These are phyloP conservation scores for Shiraia sp. DNA, from an alignment of 2,329 filamentous ascomycete genomes.

Conservation along the genomic window DNA sequence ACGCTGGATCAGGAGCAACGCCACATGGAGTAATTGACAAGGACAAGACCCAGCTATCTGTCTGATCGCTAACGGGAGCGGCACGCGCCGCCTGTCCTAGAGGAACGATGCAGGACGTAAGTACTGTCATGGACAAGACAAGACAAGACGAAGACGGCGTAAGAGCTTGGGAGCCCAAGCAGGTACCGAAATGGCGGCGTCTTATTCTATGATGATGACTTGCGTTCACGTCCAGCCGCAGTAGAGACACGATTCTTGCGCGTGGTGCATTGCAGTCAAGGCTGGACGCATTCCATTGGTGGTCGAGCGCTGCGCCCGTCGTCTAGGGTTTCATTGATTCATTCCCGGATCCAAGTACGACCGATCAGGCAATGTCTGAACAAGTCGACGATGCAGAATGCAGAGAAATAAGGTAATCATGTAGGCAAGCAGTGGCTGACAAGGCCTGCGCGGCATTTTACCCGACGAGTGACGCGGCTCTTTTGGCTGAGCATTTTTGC, in stretches of 20 bases:
- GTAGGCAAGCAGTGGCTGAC: constrained; percentile 13
- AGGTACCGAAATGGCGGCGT: background rate
- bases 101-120: constrained; percentile 20
- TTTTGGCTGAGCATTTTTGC: constrained; percentile 7
- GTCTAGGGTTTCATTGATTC: constrained; percentile 32
- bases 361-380: constrained; percentile 16
- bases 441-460: constrained; percentile 17
- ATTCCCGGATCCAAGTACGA: constrained; percentile 18
- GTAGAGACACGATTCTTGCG: constrained; percentile 13
- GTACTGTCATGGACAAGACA: constrained; percentile 3
- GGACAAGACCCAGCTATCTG: constrained; percentile 22
- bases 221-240: constrained; percentile 20
- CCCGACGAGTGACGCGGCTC: constrained; percentile 20
- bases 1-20: constrained; percentile 6
- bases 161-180: background rate
- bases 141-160: background rate
- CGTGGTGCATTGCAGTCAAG: constrained; percentile 14
- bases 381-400: background rate
- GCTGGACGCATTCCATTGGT: constrained; percentile 14
- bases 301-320: background rate
- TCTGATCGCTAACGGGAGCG: constrained; percentile 32
- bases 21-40: constrained; percentile 13
- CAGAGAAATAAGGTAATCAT: background rate
- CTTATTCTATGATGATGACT: background rate
- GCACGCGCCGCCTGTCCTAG: constrained; percentile 28